Evolutionary conservation across 495 filamentous ascomycete genomes (phyloP), one percentile per base, ranked within the genome.

Genomic region (Talaromyces thailandensis): DNA sequence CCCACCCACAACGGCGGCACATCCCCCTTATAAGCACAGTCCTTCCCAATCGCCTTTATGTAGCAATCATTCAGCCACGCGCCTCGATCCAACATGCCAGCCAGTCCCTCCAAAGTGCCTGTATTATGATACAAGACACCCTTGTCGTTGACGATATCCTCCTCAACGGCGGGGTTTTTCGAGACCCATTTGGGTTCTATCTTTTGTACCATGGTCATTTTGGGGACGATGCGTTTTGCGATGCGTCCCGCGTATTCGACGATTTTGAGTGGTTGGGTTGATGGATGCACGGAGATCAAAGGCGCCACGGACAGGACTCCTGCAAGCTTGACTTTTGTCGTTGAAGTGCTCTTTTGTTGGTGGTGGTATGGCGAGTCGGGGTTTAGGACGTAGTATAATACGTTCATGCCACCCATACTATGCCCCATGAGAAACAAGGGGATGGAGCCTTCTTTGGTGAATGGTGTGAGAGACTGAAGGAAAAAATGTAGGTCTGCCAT

Each of bases 401-500:
- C 83, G 66, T 92, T 76, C 16, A 82, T 89, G 52, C 93, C 92
- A 70, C 92, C 92, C 86, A 88, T 91, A 40, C 86, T 90, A 74
- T 96, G 92, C 57, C 92, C 92, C 71, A 91, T 83, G n/a, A 96
- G 80, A 74, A 96, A 96, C 21, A 93, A 70, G 0, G 92, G 91
- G 4, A 81, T 66, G 6, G 68, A 65, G 12, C 69, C 56, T 59
- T 62, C 64, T 53, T 65, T 50, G 16, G 61, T 66, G 48, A 48
- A 51, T 11, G 71, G 71, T 11, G 81, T 69, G 58, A 79, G 71
- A 25, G 73, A 65, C 21, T 76, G 66, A 58, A 92, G 76, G 70
- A 96, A 85, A 26, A 84, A 83, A 31, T 84, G 87, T 63, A 96
- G 86, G 75, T 96, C 92, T 32, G 82, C 78, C 29, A 94, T 77